Base-by-base conservation (phyloP, 106 monocot genomes). In the Phalaenopsis equestris region DNA sequence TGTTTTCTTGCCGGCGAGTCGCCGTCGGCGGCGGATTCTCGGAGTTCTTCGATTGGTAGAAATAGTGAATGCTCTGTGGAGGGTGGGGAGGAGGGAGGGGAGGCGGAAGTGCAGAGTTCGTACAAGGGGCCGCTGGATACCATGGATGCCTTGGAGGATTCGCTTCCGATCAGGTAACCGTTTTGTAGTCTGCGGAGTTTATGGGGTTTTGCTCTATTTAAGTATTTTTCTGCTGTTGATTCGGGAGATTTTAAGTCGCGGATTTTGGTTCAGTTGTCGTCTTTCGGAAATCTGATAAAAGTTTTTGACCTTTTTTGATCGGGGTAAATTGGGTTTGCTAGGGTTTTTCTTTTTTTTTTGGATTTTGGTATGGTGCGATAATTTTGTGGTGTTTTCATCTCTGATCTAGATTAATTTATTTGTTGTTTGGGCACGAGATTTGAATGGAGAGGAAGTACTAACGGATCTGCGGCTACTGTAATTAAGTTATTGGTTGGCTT, bases 11-110 rank as follows among this genome's bases (percentile, higher is more conserved):
- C 17, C 72, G 67, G 77, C 67, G 73, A 41, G 65, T 37, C 78
- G 81, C 17, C 56, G 43, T 3, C 43, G 49, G 42, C 49, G 67
- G 81, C 30, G 55, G 75, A 55, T 23, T 79, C 86, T 0, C 78
- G 88, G 52, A 91, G 94, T 70, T 94, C 94, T 30, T 94, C 91
- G 80, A 86, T 90, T 21, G 94, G 94, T 46, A 57, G 89, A 83
- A 87, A 91, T 56, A 88, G 90, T 73, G 90, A 85, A 21, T 77
- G 84, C 80, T 81, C 82, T 42, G 81, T 52, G 36, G 82, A 15
- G 47, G 84, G 49, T 64, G 65, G 48, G 42, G 86, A 83, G 45
- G 88, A 84, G 67, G 78, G 87, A 76, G 49, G 83, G 64, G 82
- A 84, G 74, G 81, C 75, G 70, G 93, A 94, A 89, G 93, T 94